Percentiles rank a stretch among this genome's conserved stretches.
Evolutionary conservation across 2,329 filamentous ascomycete species (phyloP).

Genomic region (Cryoendolithus antarcticus): DNA sequence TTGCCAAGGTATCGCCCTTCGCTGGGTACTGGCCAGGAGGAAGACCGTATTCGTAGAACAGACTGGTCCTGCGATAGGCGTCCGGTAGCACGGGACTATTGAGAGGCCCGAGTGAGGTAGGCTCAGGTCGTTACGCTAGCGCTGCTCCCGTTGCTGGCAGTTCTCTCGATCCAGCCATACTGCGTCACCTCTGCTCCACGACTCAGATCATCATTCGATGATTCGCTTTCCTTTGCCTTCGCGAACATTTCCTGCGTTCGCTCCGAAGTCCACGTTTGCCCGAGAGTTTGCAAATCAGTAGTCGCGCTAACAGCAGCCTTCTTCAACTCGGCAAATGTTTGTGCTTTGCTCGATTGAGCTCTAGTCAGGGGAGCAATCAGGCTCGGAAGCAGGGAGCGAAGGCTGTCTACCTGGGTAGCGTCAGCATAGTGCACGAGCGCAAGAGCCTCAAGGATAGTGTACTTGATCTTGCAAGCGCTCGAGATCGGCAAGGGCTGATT

Average conservation of each 20-base stretch:
- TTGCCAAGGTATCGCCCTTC: slow-evolving; percentile 5
- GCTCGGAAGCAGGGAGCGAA: slow-evolving; percentile 31
- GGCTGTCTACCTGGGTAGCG: slow-evolving; percentile 25
- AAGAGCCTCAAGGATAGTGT: background rate
- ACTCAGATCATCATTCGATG: slow-evolving; percentile 25
- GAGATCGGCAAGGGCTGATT: slow-evolving; percentile 31
- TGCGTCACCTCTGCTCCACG: slow-evolving; percentile 21
- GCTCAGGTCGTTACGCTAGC: too few relatives aligned
- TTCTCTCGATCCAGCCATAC: slow-evolving; percentile 28
- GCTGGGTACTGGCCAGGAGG: slow-evolving; percentile 15
- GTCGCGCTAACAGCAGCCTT: slow-evolving; percentile 25
- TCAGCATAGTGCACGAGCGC: slow-evolving; percentile 6
- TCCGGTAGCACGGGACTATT: too few relatives aligned
- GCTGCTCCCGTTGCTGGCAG: slow-evolving; percentile 6
- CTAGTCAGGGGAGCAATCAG: slow-evolving; percentile 28
- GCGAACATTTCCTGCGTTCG: slow-evolving; percentile 25
- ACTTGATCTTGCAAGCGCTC: slow-evolving; percentile 33
- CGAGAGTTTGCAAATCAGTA: slow-evolving; percentile 26
- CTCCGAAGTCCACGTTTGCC: slow-evolving; percentile 25
- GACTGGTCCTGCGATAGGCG: too few relatives aligned
- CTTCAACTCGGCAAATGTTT: slow-evolving; percentile 27
- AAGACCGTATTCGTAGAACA: slow-evolving; percentile 7
- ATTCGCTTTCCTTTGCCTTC: slow-evolving; percentile 24
- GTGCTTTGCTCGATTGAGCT: slow-evolving; percentile 15
- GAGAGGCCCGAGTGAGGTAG: too few relatives aligned